Base-by-base conservation (phyloP, 352 stramenopile genomes). In the Blastocystis sp. region DNA sequence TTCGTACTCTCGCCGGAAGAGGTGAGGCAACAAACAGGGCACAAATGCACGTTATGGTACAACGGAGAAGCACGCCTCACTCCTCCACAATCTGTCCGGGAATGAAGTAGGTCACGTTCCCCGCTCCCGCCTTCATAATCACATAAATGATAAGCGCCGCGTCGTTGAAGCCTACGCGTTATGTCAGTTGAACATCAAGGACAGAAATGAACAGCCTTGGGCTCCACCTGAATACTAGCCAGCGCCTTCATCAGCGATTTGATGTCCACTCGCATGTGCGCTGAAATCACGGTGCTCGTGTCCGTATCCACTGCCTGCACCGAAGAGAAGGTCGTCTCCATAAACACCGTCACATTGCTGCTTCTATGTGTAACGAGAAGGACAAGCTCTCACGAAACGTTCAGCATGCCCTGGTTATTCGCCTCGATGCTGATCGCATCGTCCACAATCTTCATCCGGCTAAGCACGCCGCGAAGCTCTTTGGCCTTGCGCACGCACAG, bases 201-300 rank as follows among this genome's bases (percentile, higher is more conserved):
- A 79, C 69, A 79, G 60, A 79, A 79, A 42, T 79, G 42, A 63
- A 79, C 28, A 2, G 69, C 69, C 40, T 40, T 79, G 21, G 69
- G 69, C 40, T 79, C 69, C 57, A 61, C 60, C 43, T 64, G 43
- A 19, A 79, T 79, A 21, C 69, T 79, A 0, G 69, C 42, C 11
- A 79, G 48, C 24, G 69, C 69, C 40, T 79, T 79, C 69, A 79
- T 79, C 4, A 79, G 57, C 45, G 69, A 79, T 61, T 79, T 79
- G 43, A 79, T 64, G 21, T 79, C 69, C 7, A 79, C 42, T 2
- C 48, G 42, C 69, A 79, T 79, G 11, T 54, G 42, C 24, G 63
- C 57, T 6, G 69, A 79, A n/a, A 79, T 64, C 2, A 64, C 69
- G 9, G 34, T 79, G 34, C 40, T 62, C 48, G 52, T 79, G 14